phyloP scores from a whole-genome alignment of 768 basidiomycete species.

The Lactifluus echinatus region DNA sequence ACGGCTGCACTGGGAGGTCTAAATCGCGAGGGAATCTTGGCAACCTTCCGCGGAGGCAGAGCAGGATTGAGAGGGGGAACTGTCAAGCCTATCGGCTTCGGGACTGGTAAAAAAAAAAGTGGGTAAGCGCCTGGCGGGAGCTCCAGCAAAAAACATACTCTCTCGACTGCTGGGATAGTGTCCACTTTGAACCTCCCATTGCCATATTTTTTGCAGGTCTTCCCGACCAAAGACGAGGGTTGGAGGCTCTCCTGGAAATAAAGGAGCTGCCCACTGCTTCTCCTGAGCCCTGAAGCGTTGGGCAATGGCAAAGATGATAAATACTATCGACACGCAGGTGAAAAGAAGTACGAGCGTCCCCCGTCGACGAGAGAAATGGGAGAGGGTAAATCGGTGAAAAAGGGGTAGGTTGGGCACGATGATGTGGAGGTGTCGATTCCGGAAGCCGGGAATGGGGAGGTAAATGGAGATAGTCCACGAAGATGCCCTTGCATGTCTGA shows the following conservation, averaged over 20 bases:
- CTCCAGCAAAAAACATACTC: slow-evolving; percentile 41
- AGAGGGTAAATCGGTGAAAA: slow-evolving; percentile 46
- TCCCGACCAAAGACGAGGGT: slow-evolving; percentile 69
- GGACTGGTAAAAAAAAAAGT: slow-evolving; percentile 41
- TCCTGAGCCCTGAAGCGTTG: slow-evolving; percentile 53
- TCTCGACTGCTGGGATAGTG: slow-evolving; percentile 82
- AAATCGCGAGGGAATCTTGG: slow-evolving; percentile 40
- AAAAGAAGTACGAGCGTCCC: slow-evolving; percentile 46
- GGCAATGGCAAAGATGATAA: slow-evolving; percentile 50
- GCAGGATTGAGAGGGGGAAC: slow-evolving; percentile 60
- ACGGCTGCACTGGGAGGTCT: slow-evolving; percentile 40
- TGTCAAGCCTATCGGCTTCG: slow-evolving; percentile 55
- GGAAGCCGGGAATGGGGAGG: slow-evolving; percentile 52
- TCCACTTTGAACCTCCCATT: slow-evolving; percentile 90
- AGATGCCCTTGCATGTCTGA: slow-evolving; percentile 34
- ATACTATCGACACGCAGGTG: slow-evolving; percentile 38
- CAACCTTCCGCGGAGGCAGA: slow-evolving; percentile 47
- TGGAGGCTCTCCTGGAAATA: slow-evolving; percentile 47
- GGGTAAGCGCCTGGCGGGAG: slow-evolving; percentile 1
- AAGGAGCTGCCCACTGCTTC: slow-evolving; percentile 50
- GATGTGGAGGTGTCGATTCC: slow-evolving; percentile 46
- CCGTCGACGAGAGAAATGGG: slow-evolving; percentile 51
- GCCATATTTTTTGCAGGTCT: slow-evolving; percentile 87
- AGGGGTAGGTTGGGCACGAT: slow-evolving; percentile 52
- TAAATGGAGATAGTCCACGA: slow-evolving; percentile 55